Base-by-base conservation (phyloP, 2,329 filamentous ascomycete species). In the Epichloe sp. region DNA sequence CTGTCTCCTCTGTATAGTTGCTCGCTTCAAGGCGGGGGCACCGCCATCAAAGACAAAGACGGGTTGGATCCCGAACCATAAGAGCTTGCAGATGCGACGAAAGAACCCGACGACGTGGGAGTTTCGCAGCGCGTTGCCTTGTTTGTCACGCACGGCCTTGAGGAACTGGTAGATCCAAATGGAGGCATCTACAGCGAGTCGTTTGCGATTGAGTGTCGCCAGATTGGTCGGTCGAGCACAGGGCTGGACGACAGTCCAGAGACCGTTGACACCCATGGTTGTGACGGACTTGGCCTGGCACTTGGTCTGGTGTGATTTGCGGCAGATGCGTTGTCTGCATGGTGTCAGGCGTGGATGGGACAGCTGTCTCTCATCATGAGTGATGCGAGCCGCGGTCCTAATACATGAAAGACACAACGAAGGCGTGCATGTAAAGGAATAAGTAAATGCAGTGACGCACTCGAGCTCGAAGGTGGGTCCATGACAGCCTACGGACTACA, bases 91-190 rank as follows among this genome's bases (percentile, higher is more conserved):
- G 65, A 98, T 95, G 54, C 93, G 83, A 48, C 93, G 87, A 70
- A 98, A 98, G 79, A 98, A 98, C 40, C 94, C 93, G 43, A 98
- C 88, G 37, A 98, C 81, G 63, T 98, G 93, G 34, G 88, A 91
- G 71, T 96, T 98, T 56, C 90, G 88, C 49, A 98, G 76, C 1
- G 93, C 93, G 63, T 98, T 95, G 50, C 93, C 93, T 69, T 98
- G 93, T 63, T 97, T 96, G 70, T 98, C 93, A 60, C 93, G 90
- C 11, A 98, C 93, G 10, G 94, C 93, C 72, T 98, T 98, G 60
- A 98, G 81, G 63, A 98, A 98, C 65, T 98, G 93, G 75, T 98
- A 98, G 60, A 98, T 97, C 93, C 93, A 98, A 65, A 98, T 98
- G 12, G 90, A 96, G 53, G 94, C 93, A 70, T 98, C 93, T 58